Evolutionary conservation across 106 monocot genomes (phyloP).

Genomic region (Dendrobium catenatum): DNA sequence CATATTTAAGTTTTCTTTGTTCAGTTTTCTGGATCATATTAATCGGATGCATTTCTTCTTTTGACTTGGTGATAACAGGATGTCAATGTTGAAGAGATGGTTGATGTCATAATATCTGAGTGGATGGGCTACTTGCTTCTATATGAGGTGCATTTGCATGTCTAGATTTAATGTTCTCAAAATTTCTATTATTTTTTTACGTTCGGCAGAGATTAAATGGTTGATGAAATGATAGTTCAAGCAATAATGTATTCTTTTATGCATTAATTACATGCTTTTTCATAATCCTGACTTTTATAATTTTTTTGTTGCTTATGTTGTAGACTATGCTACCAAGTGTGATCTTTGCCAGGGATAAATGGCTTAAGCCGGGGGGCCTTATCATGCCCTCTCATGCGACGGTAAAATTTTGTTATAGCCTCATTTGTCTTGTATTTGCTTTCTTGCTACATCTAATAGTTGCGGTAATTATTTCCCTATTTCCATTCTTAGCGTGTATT

Average conservation of each 20-base stretch:
- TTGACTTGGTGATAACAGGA: slow-evolving; percentile 46
- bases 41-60: not conserved
- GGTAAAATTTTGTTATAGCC: slow-evolving; percentile 27
- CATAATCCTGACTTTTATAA: not conserved
- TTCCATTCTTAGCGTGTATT: not conserved
- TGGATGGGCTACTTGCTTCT: slow-evolving; percentile 99
- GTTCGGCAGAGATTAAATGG: not conserved
- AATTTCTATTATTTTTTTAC: not conserved
- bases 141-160: slow-evolving; percentile 58
- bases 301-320: slow-evolving; percentile 5
- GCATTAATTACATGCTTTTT: not conserved
- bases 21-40: not conserved
- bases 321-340: slow-evolving; percentile 95
- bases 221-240: not conserved
- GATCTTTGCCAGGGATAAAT: slow-evolving; percentile 85
- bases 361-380: slow-evolving; percentile 93
- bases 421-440: not conserved
- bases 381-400: slow-evolving; percentile 98
- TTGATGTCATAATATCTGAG: slow-evolving; percentile 99
- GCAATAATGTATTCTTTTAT: not conserved
- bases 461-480: not conserved
- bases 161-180: not conserved
- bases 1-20: not conserved
- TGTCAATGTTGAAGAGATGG: slow-evolving; percentile 78
- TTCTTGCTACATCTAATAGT: not conserved